A percentile compares a stretch with the other conserved stretches of the same genome.
These are phyloP conservation scores for Linnemannia schmuckeri DNA, from an alignment of 192 early-diverging fungal species.

Conservation along the genomic window DNA sequence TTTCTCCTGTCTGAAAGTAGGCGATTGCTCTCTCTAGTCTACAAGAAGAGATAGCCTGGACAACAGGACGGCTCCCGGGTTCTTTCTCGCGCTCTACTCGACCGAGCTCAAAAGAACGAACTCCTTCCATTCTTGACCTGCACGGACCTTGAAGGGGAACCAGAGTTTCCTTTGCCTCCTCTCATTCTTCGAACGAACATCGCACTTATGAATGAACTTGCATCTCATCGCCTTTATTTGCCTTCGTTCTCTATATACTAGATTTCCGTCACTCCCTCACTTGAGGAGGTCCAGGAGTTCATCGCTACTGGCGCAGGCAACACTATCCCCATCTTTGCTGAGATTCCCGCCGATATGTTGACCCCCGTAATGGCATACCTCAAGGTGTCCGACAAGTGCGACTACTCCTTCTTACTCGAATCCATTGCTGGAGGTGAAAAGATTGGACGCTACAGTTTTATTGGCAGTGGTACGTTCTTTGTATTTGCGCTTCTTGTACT, in stretches of 20 bases:
- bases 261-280: constrained; percentile 70
- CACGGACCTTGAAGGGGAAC: neutral
- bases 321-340: constrained; percentile 91
- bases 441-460: constrained; percentile 96
- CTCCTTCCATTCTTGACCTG: neutral
- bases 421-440: constrained; percentile 94
- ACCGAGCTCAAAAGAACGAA: neutral
- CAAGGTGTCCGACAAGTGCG: constrained; percentile 80
- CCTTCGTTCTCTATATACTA: neutral
- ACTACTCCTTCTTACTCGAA: constrained; percentile 97
- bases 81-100: neutral
- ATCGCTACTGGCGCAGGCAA: constrained; percentile 77
- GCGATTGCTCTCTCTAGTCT: neutral
- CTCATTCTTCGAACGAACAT: neutral
- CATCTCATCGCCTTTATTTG: neutral
- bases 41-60: neutral
- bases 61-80: neutral
- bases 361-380: constrained; percentile 98
- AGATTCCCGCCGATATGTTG: constrained; percentile 91
- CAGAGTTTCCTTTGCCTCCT: neutral
- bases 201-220: neutral
- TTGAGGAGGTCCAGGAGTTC: constrained; percentile 77
- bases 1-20: neutral
- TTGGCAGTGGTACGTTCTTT: constrained; percentile 79
- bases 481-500: neutral